A percentile compares a stretch with the other conserved stretches of the same genome.
Conservation (phyloP, 768 basidiomycete genomes). For the Russula vinacea region DNA sequence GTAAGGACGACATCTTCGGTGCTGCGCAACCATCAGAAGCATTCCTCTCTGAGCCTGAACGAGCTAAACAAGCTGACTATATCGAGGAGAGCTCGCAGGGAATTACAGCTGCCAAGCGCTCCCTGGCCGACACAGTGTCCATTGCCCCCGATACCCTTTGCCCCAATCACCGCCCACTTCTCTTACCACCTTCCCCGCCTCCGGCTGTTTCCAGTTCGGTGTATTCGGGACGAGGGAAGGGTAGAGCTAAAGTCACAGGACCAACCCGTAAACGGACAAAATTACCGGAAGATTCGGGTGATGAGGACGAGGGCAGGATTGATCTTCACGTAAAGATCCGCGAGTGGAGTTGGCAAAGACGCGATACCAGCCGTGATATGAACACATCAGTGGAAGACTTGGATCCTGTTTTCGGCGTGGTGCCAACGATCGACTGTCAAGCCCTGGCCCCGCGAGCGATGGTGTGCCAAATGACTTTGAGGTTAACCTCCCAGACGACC, state of each 20-base stretch:
- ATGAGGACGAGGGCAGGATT: slow-evolving; percentile 31
- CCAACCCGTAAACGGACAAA: slow-evolving; percentile 50
- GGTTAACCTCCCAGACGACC: slow-evolving; percentile 61
- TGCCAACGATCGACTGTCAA: slow-evolving; percentile 25
- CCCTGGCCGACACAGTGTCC: slow-evolving; percentile 14
- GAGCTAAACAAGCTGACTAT: slow-evolving; percentile 1
- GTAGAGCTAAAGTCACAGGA: slow-evolving; percentile 40
- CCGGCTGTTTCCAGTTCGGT: slow-evolving; percentile 35
- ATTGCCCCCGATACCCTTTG: slow-evolving; percentile 26
- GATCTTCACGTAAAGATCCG: slow-evolving; percentile 35
- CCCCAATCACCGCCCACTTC: slow-evolving; percentile 32
- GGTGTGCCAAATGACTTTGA: slow-evolving; percentile 44
- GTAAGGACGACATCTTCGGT: slow-evolving; percentile 26
- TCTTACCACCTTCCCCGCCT: slow-evolving; percentile 72
- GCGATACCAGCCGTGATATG: slow-evolving; percentile 8
- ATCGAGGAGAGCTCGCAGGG: not conserved
- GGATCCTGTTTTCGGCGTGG: slow-evolving; percentile 22
- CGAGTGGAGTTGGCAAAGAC: slow-evolving; percentile 33
- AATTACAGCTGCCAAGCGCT: slow-evolving; percentile 13
- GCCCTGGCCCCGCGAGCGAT: slow-evolving; percentile 31
- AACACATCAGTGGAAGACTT: slow-evolving; percentile 22
- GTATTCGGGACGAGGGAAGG: slow-evolving; percentile 38
- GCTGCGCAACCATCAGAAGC: slow-evolving; percentile 10
- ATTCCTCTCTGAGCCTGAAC: slow-evolving; percentile 9
- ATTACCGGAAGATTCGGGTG: slow-evolving; percentile 35